Conservation (phyloP, 352 stramenopile species). For the Phytophthora pluvialis region DNA sequence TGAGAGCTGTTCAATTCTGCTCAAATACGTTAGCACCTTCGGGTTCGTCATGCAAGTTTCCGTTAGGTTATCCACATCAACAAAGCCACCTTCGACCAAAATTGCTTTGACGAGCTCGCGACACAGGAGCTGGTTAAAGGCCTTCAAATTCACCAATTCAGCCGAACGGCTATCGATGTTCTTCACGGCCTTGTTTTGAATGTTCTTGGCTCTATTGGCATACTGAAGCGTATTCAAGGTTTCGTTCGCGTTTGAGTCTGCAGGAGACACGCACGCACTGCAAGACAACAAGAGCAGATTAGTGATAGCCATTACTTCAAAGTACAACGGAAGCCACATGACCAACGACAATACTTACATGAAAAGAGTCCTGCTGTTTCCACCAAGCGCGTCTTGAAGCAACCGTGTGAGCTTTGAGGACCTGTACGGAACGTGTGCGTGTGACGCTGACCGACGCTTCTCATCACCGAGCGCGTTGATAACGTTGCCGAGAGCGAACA, state of each 20-base stretch:
- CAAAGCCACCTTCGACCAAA: slow-evolving; percentile 34
- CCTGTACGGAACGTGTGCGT: slow-evolving; percentile 80
- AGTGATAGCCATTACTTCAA: neutral
- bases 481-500: slow-evolving; percentile 87
- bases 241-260: slow-evolving; percentile 69
- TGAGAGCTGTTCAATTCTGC: slow-evolving; percentile 58
- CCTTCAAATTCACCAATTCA: slow-evolving; percentile 71
- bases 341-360: slow-evolving; percentile 55
- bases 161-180: slow-evolving; percentile 86
- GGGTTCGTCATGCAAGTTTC: slow-evolving; percentile 55
- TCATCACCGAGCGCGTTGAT: slow-evolving; percentile 89
- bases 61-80: slow-evolving; percentile 37
- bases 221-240: slow-evolving; percentile 89
- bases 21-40: slow-evolving; percentile 62
- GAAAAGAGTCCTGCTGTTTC: slow-evolving; percentile 90
- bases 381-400: slow-evolving; percentile 85
- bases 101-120: slow-evolving; percentile 72
- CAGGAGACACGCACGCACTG: slow-evolving; percentile 88
- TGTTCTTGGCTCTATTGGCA: slow-evolving; percentile 87
- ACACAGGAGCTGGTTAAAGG: slow-evolving; percentile 70
- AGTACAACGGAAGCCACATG: neutral
- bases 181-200: slow-evolving; percentile 91
- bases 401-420: slow-evolving; percentile 85
- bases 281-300: slow-evolving; percentile 6
- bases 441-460: slow-evolving; percentile 45